phyloP scores from a whole-genome alignment of 2,329 filamentous ascomycete species.

The Aurifilum marmelostoma region DNA sequence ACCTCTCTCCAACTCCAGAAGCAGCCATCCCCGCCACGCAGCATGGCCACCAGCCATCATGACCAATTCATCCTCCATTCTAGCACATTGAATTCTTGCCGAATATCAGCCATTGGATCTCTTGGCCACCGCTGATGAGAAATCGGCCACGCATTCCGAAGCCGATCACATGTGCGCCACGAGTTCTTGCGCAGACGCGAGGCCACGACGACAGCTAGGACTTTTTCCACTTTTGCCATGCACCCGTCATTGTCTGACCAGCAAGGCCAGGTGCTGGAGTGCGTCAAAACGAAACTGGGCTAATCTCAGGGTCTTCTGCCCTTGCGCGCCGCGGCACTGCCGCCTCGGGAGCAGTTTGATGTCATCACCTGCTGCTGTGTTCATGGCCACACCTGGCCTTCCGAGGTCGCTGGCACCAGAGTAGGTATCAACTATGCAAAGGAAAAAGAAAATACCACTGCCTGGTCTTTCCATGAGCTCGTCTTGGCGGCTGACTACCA shows the following conservation, averaged over 20 bases:
- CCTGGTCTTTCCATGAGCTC: not conserved
- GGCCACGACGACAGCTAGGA: not conserved
- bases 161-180: not conserved
- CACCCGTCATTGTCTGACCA: not conserved
- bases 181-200: not conserved
- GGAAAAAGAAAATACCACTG: too few relatives aligned
- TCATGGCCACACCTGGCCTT: not conserved
- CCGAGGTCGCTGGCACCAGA: not conserved
- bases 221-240: not conserved
- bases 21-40: not conserved
- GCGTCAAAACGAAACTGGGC: not conserved
- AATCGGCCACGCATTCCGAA: not conserved
- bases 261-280: not conserved
- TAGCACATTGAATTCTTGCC: not conserved
- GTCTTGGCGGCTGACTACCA: not conserved
- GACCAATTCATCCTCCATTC: not conserved
- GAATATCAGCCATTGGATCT: not conserved
- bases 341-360: not conserved
- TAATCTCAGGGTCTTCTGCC: not conserved
- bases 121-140: not conserved
- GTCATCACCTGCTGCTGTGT: not conserved
- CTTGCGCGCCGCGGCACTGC: not conserved
- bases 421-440: not conserved
- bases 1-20: not conserved
- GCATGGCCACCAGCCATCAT: not conserved